These are phyloP conservation scores for Colletotrichum sp. DNA, from an alignment of 2,329 filamentous ascomycete genomes.

Conservation along the genomic window DNA sequence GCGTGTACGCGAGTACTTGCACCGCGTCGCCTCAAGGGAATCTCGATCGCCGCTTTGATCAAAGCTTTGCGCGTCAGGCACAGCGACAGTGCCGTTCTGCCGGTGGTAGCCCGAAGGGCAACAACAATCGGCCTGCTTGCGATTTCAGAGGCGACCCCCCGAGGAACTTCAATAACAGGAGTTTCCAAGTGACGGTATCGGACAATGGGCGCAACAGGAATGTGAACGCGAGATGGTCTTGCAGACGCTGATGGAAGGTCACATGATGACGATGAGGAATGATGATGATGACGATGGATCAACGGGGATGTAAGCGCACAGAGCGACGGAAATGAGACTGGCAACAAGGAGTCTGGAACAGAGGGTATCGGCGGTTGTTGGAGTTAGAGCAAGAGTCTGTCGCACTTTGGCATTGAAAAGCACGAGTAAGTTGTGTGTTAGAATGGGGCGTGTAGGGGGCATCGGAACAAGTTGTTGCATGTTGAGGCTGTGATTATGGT, in stretches of 20 bases:
- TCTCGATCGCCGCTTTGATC: background rate
- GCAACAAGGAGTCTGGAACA: rapidly evolving
- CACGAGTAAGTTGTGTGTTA: background rate
- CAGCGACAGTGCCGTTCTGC: background rate
- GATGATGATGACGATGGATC: background rate
- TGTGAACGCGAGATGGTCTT: background rate
- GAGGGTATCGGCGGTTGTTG: background rate
- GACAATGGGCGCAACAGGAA: background rate
- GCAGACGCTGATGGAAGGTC: background rate
- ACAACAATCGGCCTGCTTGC: background rate
- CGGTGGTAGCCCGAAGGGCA: background rate
- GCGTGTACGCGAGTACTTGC: background rate
- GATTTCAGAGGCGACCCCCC: background rate
- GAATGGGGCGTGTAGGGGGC: background rate
- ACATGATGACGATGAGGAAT: background rate
- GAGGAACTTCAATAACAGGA: background rate
- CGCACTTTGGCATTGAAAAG: background rate
- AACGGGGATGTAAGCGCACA: too few relatives aligned
- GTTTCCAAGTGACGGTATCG: background rate
- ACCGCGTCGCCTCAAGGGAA: background rate
- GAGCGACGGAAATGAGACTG: background rate
- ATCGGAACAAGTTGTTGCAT: background rate
- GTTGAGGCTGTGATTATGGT: background rate
- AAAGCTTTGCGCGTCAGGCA: background rate
- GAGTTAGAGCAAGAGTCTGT: background rate